A percentile compares a stretch with the other conserved stretches of the same genome.
phyloP scores from a whole-genome alignment of 345 rosid genomes.

The Reutealis trisperma region DNA sequence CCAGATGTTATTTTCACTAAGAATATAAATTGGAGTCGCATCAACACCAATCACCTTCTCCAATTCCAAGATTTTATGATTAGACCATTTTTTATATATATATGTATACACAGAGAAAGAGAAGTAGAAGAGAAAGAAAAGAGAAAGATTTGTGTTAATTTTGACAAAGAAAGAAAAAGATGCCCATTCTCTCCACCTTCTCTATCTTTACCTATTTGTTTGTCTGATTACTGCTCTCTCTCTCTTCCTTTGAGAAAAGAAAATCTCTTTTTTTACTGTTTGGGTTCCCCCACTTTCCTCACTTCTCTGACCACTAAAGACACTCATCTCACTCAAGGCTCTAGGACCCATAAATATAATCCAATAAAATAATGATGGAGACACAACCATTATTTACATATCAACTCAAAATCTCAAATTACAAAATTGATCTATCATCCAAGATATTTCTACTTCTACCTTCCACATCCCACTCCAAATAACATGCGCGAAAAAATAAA shows the following conservation, averaged over 20 bases:
- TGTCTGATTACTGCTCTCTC: not conserved
- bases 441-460: no score
- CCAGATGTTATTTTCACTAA: conserved; percentile 18
- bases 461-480: no score
- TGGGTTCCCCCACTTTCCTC: conserved; percentile 57
- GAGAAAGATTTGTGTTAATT: not conserved
- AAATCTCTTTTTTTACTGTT: conserved; percentile 45
- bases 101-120: not conserved
- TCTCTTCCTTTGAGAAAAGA: conserved; percentile 23
- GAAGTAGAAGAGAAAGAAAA: not conserved
- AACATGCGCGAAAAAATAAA: no score
- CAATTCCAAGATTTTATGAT: conserved; percentile 23
- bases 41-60: conserved; percentile 24
- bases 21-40: conserved; percentile 3
- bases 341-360: conserved; percentile 4
- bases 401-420: no score
- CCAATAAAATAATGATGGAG: no score
- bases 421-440: no score
- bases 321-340: conserved; percentile 27
- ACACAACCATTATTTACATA: no score
- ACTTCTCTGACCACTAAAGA: conserved; percentile 64
- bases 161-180: not conserved
- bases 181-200: not conserved
- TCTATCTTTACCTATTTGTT: conserved; percentile 2
- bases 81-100: not conserved